Evolutionary conservation across 2,329 filamentous ascomycete species (phyloP).

Genomic region (Hirsutella rhossiliensis): DNA sequence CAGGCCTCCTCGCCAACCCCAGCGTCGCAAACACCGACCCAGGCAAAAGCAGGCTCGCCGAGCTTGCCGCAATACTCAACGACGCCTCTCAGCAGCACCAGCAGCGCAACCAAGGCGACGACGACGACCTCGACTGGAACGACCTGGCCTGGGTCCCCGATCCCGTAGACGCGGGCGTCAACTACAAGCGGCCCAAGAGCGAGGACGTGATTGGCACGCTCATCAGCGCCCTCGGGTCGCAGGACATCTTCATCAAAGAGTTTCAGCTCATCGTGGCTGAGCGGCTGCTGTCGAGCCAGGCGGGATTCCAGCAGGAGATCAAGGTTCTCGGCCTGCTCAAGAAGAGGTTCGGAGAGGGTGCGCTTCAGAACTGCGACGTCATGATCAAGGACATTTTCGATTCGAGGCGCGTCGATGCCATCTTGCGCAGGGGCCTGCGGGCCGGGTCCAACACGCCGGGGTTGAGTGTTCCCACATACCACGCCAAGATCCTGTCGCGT

Average conservation of each 20-base stretch:
- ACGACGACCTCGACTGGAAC: constrained; percentile 73
- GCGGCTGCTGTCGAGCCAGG: constrained; percentile 55
- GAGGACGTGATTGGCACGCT: constrained; percentile 88
- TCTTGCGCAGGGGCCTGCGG: constrained; percentile 39
- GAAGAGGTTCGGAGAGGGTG: constrained; percentile 71
- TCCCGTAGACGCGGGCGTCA: constrained; percentile 81
- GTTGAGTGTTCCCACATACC: constrained; percentile 31
- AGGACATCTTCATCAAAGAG: constrained; percentile 88
- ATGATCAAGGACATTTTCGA: constrained; percentile 93
- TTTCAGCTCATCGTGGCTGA: constrained; percentile 84
- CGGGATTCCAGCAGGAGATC: constrained; percentile 65
- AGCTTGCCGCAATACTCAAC: constrained; percentile 55
- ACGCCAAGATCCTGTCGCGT: constrained; percentile 78
- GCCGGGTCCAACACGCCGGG: constrained; percentile 3
- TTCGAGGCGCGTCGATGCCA: constrained; percentile 59
- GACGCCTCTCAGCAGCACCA: constrained; percentile 46
- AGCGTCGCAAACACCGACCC: constrained; percentile 36
- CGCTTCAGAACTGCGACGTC: constrained; percentile 87
- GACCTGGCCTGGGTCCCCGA: constrained; percentile 92
- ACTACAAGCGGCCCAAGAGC: constrained; percentile 80
- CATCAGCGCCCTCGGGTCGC: constrained; percentile 76
- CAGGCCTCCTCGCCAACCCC: constrained; percentile 54
- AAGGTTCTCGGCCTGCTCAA: constrained; percentile 81
- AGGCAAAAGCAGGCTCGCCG: constrained; percentile 42
- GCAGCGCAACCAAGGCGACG: constrained; percentile 38